Conservation (phyloP, 2,329 filamentous ascomycete genomes). For the Xylaria arbuscula region DNA sequence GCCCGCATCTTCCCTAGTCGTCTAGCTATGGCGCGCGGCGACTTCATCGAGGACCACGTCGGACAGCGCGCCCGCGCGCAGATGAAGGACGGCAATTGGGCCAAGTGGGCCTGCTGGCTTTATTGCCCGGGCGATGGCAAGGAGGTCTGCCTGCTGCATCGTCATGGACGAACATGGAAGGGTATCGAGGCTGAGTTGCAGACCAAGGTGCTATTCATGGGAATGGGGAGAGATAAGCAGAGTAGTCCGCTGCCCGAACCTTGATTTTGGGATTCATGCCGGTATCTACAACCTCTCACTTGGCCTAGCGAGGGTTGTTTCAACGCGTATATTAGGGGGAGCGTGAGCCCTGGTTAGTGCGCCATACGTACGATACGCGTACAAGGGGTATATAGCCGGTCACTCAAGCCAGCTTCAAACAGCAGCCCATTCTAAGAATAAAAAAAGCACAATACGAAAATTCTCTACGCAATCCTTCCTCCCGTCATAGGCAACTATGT, state of each 20-base stretch:
- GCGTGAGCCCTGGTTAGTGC: no score
- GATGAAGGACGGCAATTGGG: constrained; percentile 66
- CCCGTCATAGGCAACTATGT: no score
- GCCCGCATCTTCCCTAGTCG: constrained; percentile 61
- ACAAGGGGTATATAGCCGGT: no score
- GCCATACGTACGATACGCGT: no score
- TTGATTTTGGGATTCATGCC: not conserved
- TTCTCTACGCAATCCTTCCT: no score
- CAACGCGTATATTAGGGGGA: no score
- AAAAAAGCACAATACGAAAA: no score
- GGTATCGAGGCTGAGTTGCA: constrained; percentile 52
- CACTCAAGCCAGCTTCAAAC: no score
- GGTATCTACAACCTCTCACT: no score
- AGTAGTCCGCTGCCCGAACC: not conserved
- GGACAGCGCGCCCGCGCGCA: constrained; percentile 65
- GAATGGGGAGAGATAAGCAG: constrained; percentile 43
- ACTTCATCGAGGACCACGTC: constrained; percentile 67
- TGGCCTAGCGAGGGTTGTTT: no score
- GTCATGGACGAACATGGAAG: constrained; percentile 63
- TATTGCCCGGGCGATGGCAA: constrained; percentile 63
- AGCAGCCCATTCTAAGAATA: no score
- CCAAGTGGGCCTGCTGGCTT: constrained; percentile 66
- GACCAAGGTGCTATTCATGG: constrained; percentile 41
- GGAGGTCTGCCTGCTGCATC: constrained; percentile 60
- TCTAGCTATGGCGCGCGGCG: constrained; percentile 62